Conservation (phyloP, 306 rosid species). For the Malus asiatica region DNA sequence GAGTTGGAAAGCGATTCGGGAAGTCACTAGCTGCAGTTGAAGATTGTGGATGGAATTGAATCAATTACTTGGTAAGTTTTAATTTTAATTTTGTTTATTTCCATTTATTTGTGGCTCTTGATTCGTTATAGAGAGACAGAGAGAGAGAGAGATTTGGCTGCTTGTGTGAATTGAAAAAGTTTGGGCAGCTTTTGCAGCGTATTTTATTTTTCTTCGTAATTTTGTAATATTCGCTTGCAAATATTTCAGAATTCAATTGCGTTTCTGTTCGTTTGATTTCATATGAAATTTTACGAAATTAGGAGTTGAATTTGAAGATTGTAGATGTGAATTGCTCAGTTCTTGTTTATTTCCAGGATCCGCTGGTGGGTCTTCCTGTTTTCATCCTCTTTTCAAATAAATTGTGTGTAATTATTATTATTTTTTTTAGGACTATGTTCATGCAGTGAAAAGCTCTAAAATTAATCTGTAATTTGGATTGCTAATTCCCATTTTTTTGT, state of each 20-base stretch:
- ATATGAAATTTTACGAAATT: not conserved
- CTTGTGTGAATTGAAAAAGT: conserved; percentile 24
- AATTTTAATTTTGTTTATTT: not conserved
- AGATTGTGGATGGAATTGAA: conserved; percentile 29
- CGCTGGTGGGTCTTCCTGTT: conserved; percentile 11
- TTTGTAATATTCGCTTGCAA: not conserved
- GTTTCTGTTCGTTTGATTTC: not conserved
- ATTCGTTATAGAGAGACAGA: not conserved
- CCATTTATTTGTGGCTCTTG: conserved; percentile 28
- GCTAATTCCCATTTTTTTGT: not conserved
- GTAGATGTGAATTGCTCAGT: not conserved
- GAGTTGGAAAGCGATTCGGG: conserved; percentile 30
- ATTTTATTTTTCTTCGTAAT: not conserved
- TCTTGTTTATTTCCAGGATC: not conserved
- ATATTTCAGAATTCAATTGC: not conserved
- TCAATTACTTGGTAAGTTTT: conserved; percentile 24
- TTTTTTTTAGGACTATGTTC: not conserved
- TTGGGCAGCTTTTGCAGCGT: conserved; percentile 9
- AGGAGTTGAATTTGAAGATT: not conserved
- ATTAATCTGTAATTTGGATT: not conserved
- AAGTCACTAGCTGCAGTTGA: conserved; percentile 6
- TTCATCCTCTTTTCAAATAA: not conserved
- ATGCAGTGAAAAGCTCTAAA: not conserved
- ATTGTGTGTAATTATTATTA: not conserved
- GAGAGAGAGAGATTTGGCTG: conserved; percentile 17